Conservation (phyloP, 768 basidiomycete genomes). For the Termitomyces sp. region DNA sequence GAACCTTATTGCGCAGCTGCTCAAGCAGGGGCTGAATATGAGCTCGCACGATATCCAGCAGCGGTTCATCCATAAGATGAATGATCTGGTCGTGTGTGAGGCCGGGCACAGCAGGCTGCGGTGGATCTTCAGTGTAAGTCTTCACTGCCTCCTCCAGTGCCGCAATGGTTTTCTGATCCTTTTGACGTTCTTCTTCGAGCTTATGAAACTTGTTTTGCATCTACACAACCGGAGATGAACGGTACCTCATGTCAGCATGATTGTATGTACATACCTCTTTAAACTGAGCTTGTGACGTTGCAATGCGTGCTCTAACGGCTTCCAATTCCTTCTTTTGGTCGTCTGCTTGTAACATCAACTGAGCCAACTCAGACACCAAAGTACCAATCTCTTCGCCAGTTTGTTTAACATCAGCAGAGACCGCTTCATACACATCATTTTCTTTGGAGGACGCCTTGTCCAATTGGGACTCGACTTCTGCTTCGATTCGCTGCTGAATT, state of each 20-base stretch:
- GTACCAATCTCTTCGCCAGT: conserved; percentile 16
- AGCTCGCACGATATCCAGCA: conserved; percentile 18
- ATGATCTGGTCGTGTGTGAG: conserved; percentile 19
- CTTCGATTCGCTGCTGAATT: conserved; percentile 14
- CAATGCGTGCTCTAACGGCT: background rate
- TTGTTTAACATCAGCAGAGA: conserved; percentile 13
- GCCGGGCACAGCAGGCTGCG: conserved; percentile 12
- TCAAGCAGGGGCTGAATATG: conserved; percentile 19
- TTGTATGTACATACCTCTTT: conserved; percentile 3
- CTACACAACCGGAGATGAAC: conserved; percentile 5
- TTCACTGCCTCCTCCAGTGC: conserved; percentile 21
- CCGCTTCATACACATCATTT: background rate
- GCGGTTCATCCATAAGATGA: conserved; percentile 18
- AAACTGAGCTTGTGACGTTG: conserved; percentile 8
- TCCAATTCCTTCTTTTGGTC: conserved; percentile 6
- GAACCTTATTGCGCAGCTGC: conserved; percentile 15
- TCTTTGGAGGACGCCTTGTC: background rate
- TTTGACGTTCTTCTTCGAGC: conserved; percentile 10
- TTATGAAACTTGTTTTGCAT: conserved; percentile 15
- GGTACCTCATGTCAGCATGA: background rate
- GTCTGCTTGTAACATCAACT: conserved; percentile 11
- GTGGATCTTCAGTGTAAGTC: conserved; percentile 14
- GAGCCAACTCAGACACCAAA: conserved; percentile 15
- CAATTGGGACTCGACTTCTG: conserved; percentile 14
- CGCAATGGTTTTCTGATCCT: conserved; percentile 14